Evolutionary conservation across 2,329 filamentous ascomycete genomes (phyloP).

Genomic region (Zasmidium angulare): DNA sequence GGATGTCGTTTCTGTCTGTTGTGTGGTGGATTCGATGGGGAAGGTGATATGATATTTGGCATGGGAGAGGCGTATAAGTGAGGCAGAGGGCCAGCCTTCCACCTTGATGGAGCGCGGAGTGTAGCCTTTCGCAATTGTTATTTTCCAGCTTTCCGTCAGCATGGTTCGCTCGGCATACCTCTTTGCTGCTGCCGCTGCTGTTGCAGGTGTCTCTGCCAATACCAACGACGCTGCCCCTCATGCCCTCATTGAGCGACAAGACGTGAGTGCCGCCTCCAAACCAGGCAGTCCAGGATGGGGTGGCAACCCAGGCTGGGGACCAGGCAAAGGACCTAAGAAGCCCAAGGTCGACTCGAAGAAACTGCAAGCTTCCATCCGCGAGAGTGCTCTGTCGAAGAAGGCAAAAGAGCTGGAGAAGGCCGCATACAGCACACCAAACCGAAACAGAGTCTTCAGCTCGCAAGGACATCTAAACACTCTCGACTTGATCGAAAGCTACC

Average conservation of each 20-base stretch:
- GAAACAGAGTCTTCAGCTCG: slow-evolving; percentile 41
- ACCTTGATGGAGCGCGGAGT: not conserved
- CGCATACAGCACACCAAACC: slow-evolving; percentile 38
- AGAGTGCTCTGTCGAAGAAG: slow-evolving; percentile 22
- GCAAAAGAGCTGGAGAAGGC: slow-evolving; percentile 37
- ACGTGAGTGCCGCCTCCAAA: not conserved
- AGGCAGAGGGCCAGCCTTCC: not conserved
- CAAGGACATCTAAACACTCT: slow-evolving; percentile 42
- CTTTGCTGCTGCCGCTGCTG: not conserved
- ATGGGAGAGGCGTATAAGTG: not conserved
- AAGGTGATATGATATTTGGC: not conserved
- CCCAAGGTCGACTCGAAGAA: slow-evolving; percentile 18
- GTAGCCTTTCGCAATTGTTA: not conserved
- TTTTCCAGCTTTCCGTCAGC: not conserved
- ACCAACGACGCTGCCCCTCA: not conserved
- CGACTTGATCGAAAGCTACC: slow-evolving; percentile 36
- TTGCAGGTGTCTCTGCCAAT: not conserved
- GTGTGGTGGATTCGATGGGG: not conserved
- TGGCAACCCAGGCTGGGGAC: not conserved
- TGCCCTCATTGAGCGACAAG: not conserved
- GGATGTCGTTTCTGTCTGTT: not conserved
- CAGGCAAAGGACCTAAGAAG: slow-evolving; percentile 3
- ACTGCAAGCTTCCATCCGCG: slow-evolving; percentile 18
- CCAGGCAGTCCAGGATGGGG: not conserved
- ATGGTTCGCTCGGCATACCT: not conserved